phyloP scores from a whole-genome alignment of 495 filamentous ascomycete species.

The Penicillium malachiteum region DNA sequence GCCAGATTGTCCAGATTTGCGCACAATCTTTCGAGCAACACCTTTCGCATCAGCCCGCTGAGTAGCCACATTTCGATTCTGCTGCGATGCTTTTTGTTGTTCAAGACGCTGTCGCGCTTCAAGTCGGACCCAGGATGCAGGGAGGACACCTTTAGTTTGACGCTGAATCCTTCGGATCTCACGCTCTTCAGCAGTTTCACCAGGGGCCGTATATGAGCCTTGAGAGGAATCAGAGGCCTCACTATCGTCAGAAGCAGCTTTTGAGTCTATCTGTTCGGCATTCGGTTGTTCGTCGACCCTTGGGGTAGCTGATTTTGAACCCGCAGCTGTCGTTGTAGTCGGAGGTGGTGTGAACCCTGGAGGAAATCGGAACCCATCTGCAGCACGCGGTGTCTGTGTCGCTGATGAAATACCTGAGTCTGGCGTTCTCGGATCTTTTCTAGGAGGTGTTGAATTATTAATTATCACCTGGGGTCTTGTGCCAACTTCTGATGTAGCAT shows the following conservation, averaged over 20 bases:
- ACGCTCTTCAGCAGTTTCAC: constrained; percentile 23
- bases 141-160: constrained; percentile 79
- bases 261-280: constrained; percentile 14
- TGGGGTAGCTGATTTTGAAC: constrained; percentile 20
- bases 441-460: constrained; percentile 15
- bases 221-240: constrained; percentile 20
- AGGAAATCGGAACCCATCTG: constrained; percentile 41
- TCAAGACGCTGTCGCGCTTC: constrained; percentile 50
- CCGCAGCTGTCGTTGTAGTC: constrained; percentile 29
- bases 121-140: constrained; percentile 85
- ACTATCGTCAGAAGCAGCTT: constrained; percentile 20
- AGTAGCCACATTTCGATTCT: constrained; percentile 16
- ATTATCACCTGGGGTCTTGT: constrained; percentile 29
- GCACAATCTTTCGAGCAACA: constrained; percentile 43
- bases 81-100: constrained; percentile 30
- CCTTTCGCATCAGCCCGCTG: constrained; percentile 38
- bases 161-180: constrained; percentile 43
- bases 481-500: constrained; percentile 7
- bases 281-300: constrained; percentile 3
- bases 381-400: constrained; percentile 14
- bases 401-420: constrained; percentile 30
- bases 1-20: constrained; percentile 20
- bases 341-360: constrained; percentile 36
- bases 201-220: constrained; percentile 6
- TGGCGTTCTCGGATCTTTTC: too few species aligned